A percentile compares a stretch with the other conserved stretches of the same genome.
Evolutionary conservation across 805 yeast species (phyloP).

Genomic region (Metschnikowia proteae): DNA sequence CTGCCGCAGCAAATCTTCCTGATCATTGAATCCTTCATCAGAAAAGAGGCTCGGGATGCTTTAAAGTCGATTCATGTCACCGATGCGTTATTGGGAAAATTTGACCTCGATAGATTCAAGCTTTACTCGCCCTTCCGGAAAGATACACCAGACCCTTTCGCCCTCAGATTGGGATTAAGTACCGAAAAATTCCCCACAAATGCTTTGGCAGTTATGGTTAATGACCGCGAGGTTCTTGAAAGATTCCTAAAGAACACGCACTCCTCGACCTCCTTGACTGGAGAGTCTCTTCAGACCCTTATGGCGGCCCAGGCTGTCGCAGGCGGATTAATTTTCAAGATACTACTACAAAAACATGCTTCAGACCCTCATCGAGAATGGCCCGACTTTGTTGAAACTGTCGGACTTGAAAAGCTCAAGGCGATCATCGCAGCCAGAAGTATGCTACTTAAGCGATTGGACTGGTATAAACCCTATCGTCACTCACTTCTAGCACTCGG

Average conservation of each 20-base stretch:
- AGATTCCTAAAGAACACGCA: conserved; percentile 4
- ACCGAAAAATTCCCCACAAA: conserved; percentile 10
- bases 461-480: conserved; percentile 11
- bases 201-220: conserved; percentile 7
- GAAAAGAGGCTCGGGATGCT: conserved; percentile 2
- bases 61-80: not conserved
- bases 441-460: conserved; percentile 9
- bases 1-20: not conserved
- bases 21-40: not conserved
- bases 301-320: conserved; percentile 10
- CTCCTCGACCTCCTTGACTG: not conserved
- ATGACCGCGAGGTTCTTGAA: conserved; percentile 7
- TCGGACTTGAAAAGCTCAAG: conserved; percentile 9
- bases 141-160: conserved; percentile 11
- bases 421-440: conserved; percentile 15
- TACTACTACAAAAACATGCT: conserved; percentile 5
- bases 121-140: conserved; percentile 13
- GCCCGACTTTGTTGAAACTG: not conserved
- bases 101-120: conserved; percentile 6
- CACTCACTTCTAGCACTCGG: conserved; percentile 7
- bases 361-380: not conserved
- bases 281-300: conserved; percentile 5
- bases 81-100: not conserved
- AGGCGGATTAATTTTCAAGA: conserved; percentile 11
- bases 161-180: conserved; percentile 11